A percentile compares a stretch with the other conserved stretches of the same genome.
These are phyloP conservation scores for Kazachstania psychrophila DNA, from an alignment of 805 yeast genomes.

Conservation along the genomic window DNA sequence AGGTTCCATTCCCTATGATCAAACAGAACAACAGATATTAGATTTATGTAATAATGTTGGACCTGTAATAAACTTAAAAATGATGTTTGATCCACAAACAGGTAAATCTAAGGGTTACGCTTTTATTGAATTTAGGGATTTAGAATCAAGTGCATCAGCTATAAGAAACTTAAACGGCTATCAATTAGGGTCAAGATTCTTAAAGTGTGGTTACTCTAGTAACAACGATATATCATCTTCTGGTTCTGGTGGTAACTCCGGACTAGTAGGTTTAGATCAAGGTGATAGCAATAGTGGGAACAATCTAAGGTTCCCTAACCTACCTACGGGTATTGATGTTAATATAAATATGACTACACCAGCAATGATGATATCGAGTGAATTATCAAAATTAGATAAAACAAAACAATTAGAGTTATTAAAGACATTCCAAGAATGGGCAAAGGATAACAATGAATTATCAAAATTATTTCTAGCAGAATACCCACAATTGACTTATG, in stretches of 20 bases:
- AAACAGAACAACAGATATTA: constrained; percentile 85
- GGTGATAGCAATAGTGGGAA: constrained; percentile 3
- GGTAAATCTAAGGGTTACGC: constrained; percentile 91
- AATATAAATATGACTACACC: constrained; percentile 32
- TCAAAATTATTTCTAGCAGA: constrained; percentile 52
- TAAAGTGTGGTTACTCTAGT: constrained; percentile 68
- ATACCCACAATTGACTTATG: constrained; percentile 76
- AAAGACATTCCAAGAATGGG: constrained; percentile 40
- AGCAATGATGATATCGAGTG: constrained; percentile 32
- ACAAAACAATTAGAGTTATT: constrained; percentile 22
- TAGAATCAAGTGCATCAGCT: constrained; percentile 83
- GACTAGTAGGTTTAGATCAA: not conserved
- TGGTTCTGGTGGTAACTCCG: not conserved
- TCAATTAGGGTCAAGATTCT: constrained; percentile 57
- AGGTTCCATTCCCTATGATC: constrained; percentile 87
- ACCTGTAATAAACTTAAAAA: constrained; percentile 65
- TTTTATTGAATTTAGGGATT: constrained; percentile 71
- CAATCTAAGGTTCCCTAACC: constrained; percentile 33
- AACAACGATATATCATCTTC: constrained; percentile 33
- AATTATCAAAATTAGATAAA: constrained; percentile 18
- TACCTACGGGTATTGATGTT: constrained; percentile 47
- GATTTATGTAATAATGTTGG: constrained; percentile 84
- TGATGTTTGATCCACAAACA: constrained; percentile 78
- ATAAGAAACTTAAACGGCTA: constrained; percentile 80
- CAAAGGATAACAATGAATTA: constrained; percentile 45